Evolutionary conservation across 306 rosid species (phyloP).

Genomic region (Gillenia trifoliata): DNA sequence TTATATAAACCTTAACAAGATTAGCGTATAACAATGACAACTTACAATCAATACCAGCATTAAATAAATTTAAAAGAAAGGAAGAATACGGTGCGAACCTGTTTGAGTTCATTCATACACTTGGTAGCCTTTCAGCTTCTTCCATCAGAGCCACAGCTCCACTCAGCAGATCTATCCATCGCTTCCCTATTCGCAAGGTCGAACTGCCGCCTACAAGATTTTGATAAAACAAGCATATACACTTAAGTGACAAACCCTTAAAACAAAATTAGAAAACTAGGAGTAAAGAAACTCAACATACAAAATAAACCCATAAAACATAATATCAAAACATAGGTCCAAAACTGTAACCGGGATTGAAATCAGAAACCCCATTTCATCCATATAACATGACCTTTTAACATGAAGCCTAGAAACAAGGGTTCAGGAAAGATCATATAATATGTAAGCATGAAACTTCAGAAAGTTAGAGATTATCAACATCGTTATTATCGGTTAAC

Average conservation of each 20-base stretch:
- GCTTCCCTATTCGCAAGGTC: slow-evolving; percentile 47
- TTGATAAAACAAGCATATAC: neutral
- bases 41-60: neutral
- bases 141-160: slow-evolving; percentile 84
- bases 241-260: neutral
- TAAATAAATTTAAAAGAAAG: neutral
- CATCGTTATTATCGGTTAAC: too few species aligned
- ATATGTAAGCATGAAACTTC: neutral
- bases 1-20: neutral
- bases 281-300: too few species aligned
- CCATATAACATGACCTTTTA: neutral
- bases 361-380: neutral
- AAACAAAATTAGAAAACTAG: neutral
- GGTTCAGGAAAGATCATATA: neutral
- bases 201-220: slow-evolving; percentile 46
- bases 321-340: too few species aligned
- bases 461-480: too few species aligned
- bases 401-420: neutral
- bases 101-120: slow-evolving; percentile 53
- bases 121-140: slow-evolving; percentile 44
- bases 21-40: neutral
- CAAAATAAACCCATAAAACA: neutral
- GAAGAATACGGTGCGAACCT: slow-evolving; percentile 31
- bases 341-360: neutral
- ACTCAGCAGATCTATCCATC: slow-evolving; percentile 91